Percentiles rank a stretch among this genome's conserved stretches.
Conservation (phyloP, 345 rosid genomes). For the Brassica incana region DNA sequence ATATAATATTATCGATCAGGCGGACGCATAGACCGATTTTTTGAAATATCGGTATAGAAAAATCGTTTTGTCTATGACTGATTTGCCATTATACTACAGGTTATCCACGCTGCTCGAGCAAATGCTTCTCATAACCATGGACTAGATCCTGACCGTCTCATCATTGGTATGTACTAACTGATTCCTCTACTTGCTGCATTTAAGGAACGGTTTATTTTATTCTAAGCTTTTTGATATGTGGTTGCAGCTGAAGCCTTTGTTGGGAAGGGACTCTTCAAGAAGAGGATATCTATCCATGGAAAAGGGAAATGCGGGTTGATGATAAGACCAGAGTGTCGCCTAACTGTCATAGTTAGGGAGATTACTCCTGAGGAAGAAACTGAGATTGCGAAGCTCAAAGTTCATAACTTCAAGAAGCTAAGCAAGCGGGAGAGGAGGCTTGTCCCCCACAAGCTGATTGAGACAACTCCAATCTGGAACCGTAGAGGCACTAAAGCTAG, state of each 20-base stretch:
- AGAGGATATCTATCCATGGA: slow-evolving; percentile 63
- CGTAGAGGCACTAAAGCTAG: slow-evolving; percentile 51
- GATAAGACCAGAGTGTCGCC: slow-evolving; percentile 65
- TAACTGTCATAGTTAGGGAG: slow-evolving; percentile 85
- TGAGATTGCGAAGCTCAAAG: slow-evolving; percentile 75
- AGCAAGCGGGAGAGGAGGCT: slow-evolving; percentile 69
- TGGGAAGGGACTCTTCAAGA: slow-evolving; percentile 73
- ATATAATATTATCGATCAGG: neutral
- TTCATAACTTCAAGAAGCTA: slow-evolving; percentile 74
- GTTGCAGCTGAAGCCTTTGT: slow-evolving; percentile 87
- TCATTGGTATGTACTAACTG: slow-evolving; percentile 60
- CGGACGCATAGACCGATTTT: neutral
- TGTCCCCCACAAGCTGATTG: slow-evolving; percentile 77
- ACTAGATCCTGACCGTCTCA: slow-evolving; percentile 79
- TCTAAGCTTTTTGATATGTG: slow-evolving; percentile 26
- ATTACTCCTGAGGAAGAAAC: slow-evolving; percentile 85
- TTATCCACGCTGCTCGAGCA: slow-evolving; percentile 90
- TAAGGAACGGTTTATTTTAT: neutral
- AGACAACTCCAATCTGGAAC: slow-evolving; percentile 83
- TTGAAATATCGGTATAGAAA: neutral
- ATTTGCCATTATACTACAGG: slow-evolving; percentile 42
- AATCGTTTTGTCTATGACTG: neutral
- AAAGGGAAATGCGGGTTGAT: slow-evolving; percentile 65
- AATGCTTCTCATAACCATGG: slow-evolving; percentile 92
- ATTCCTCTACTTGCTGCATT: neutral